Conservation (phyloP, 768 basidiomycete genomes). For the Phaeotremella fagi region DNA sequence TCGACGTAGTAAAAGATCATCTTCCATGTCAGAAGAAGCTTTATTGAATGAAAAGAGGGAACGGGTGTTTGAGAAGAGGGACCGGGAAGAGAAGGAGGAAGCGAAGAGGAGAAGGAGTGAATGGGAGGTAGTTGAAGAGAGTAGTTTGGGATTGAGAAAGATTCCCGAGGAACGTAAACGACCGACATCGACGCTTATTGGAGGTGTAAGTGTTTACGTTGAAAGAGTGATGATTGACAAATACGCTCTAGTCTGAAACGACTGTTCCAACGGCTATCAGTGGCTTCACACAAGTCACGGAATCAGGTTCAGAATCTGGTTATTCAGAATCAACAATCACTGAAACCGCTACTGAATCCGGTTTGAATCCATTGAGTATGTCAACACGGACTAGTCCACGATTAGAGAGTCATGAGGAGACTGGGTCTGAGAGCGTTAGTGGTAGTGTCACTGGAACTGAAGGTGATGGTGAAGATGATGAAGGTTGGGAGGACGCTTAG, state of each 20-base stretch:
- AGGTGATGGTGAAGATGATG: conserved; percentile 1
- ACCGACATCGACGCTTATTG: conserved; percentile 23
- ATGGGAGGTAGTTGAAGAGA: conserved; percentile 30
- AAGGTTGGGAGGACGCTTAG: conserved; percentile 3
- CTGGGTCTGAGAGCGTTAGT: neutral
- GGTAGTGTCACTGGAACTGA: neutral
- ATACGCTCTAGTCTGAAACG: conserved; percentile 20
- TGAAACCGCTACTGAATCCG: conserved; percentile 14
- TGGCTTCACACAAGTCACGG: conserved; percentile 11
- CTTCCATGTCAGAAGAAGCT: conserved; percentile 13
- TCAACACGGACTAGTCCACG: neutral
- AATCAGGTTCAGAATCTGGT: conserved; percentile 2
- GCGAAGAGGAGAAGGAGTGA: conserved; percentile 23
- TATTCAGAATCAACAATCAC: conserved; percentile 1
- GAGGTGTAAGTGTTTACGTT: conserved; percentile 26
- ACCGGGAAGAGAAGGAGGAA: conserved; percentile 21
- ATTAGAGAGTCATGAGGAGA: too few species aligned
- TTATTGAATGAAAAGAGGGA: conserved; percentile 9
- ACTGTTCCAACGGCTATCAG: conserved; percentile 13
- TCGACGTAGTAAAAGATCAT: too few species aligned
- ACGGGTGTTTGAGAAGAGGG: conserved; percentile 8
- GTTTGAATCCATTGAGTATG: neutral
- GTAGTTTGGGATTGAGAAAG: conserved; percentile 13
- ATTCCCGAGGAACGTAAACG: conserved; percentile 19
- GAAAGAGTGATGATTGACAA: too few species aligned